Evolutionary conservation across 495 filamentous ascomycete genomes (phyloP).

Genomic region (Penicillium herquei): DNA sequence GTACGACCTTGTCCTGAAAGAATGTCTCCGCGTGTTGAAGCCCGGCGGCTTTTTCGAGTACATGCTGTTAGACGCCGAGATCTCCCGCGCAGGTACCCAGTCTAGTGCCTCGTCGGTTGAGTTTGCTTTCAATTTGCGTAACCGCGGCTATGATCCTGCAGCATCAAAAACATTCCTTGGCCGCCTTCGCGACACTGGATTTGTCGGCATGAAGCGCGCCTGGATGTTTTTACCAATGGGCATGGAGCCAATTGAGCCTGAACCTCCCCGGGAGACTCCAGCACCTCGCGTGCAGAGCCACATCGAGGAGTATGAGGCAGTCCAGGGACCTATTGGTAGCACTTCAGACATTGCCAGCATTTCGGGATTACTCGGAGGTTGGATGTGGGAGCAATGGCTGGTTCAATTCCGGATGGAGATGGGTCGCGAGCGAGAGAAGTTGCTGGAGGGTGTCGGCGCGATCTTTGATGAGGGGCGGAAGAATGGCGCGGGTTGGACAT

Average conservation of each 20-base stretch:
- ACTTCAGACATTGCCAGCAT: slow-evolving; percentile 71
- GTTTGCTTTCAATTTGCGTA: slow-evolving; percentile 84
- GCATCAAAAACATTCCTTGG: slow-evolving; percentile 78
- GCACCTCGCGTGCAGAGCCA: slow-evolving; percentile 52
- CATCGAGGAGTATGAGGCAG: slow-evolving; percentile 51
- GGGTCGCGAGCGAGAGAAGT: slow-evolving; percentile 60
- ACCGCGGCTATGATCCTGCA: slow-evolving; percentile 79
- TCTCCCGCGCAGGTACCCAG: slow-evolving; percentile 76
- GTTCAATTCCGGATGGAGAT: slow-evolving; percentile 82
- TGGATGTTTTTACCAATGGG: slow-evolving; percentile 93
- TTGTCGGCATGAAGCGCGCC: slow-evolving; percentile 74
- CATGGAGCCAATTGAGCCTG: slow-evolving; percentile 48
- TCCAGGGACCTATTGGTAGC: slow-evolving; percentile 70
- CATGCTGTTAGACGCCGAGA: slow-evolving; percentile 80
- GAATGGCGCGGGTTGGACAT: slow-evolving; percentile 79
- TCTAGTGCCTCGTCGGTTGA: slow-evolving; percentile 80
- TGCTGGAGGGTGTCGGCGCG: slow-evolving; percentile 73
- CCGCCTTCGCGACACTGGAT: slow-evolving; percentile 71
- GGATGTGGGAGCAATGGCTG: slow-evolving; percentile 97
- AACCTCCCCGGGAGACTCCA: slow-evolving; percentile 48
- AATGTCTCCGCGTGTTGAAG: slow-evolving; percentile 88
- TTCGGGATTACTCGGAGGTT: slow-evolving; percentile 78
- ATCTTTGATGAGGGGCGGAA: slow-evolving; percentile 83
- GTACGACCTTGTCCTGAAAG: slow-evolving; percentile 78
- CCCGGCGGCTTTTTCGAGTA: slow-evolving; percentile 93